Evolutionary conservation across 1,284 basidiomycete genomes (phyloP).

Genomic region (Neotropicomus parvogracilis): DNA sequence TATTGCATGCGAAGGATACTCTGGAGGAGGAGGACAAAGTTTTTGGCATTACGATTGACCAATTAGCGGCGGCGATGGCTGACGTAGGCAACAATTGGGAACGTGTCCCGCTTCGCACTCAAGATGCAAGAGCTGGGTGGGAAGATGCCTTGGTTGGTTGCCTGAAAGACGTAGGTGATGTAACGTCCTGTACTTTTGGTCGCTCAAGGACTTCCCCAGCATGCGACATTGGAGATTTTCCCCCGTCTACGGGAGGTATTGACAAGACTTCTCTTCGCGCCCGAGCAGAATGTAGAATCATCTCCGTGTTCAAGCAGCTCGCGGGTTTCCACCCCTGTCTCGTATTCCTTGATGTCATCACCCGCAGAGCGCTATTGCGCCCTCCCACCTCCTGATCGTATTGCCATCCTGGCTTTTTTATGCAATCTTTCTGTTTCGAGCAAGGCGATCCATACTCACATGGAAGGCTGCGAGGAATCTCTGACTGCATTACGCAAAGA

Average conservation of each 20-base stretch:
- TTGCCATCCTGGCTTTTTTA: conserved; percentile 84
- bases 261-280: conserved; percentile 70
- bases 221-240: conserved; percentile 72
- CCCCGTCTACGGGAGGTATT: conserved; percentile 74
- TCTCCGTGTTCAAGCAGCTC: conserved; percentile 46
- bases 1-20: conserved; percentile 46
- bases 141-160: conserved; percentile 85
- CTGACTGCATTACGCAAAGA: conserved; percentile 93
- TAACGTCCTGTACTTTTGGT: conserved; percentile 1
- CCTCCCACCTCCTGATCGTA: conserved; percentile 74
- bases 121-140: conserved; percentile 74
- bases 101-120: conserved; percentile 61
- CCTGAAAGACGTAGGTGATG: conserved; percentile 74
- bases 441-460: conserved; percentile 80
- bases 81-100: conserved; percentile 82
- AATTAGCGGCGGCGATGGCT: conserved; percentile 59
- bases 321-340: conserved; percentile 39
- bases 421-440: conserved; percentile 89
- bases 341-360: conserved; percentile 39
- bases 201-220: conserved; percentile 42
- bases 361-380: conserved; percentile 72
- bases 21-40: conserved; percentile 40
- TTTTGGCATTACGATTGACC: conserved; percentile 55
- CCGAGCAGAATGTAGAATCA: conserved; percentile 42
- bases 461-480: conserved; percentile 87